Conservation (phyloP, 805 yeast species). For the Wickerhamomyces hampshirensis region DNA sequence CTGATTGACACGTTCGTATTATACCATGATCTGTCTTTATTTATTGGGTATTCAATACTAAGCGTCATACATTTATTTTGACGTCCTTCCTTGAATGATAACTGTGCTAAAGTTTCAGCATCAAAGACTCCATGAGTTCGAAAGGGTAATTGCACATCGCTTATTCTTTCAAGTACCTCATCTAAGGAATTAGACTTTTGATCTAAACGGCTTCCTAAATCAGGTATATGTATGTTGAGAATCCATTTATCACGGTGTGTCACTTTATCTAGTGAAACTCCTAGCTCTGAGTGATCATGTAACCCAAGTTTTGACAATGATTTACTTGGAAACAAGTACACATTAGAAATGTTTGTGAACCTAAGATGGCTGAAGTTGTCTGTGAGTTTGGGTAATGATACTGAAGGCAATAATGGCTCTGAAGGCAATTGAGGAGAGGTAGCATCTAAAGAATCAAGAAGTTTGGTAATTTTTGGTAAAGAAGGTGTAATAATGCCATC, state of each 20-base stretch:
- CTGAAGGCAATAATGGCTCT: background rate
- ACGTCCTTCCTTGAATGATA: slow-evolving; percentile 3
- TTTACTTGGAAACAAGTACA: slow-evolving; percentile 9
- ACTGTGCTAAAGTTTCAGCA: slow-evolving; percentile 1
- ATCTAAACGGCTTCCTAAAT: slow-evolving; percentile 7
- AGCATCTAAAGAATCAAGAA: slow-evolving; percentile 1
- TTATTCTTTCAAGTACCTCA: slow-evolving; percentile 1
- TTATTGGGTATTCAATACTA: slow-evolving; percentile 10
- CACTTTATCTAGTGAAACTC: slow-evolving; percentile 10
- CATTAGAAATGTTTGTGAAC: slow-evolving; percentile 8
- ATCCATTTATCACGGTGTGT: slow-evolving; percentile 4
- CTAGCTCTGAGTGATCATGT: slow-evolving; percentile 5
- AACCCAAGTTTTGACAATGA: slow-evolving; percentile 2
- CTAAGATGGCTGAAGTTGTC: slow-evolving; percentile 13
- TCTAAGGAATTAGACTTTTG: slow-evolving; percentile 6
- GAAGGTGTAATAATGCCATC: background rate
- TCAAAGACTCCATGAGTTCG: slow-evolving; percentile 1
- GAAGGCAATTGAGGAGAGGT: background rate
- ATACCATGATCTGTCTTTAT: slow-evolving; percentile 8
- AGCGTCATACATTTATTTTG: slow-evolving; percentile 8
- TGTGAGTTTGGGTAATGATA: background rate
- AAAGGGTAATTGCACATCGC: slow-evolving; percentile 5
- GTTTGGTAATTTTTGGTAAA: slow-evolving; percentile 1
- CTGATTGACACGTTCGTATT: slow-evolving; percentile 8
- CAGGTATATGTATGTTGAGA: slow-evolving; percentile 15